Base-by-base conservation (phyloP, 2,329 filamentous ascomycete genomes). In the Fusarium robinianum region DNA sequence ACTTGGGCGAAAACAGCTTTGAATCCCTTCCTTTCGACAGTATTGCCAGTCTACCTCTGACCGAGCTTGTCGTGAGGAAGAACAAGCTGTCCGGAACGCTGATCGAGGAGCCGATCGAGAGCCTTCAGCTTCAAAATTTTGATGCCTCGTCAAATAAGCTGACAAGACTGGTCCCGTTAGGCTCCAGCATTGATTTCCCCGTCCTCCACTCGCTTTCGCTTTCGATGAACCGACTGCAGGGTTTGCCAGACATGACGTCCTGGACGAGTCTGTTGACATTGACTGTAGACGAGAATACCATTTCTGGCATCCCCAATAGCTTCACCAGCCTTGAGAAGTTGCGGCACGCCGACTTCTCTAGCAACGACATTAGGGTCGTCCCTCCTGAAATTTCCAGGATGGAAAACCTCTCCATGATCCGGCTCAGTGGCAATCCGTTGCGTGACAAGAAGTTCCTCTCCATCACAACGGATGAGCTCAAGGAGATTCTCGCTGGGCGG, bases 381-480 rank as follows among this genome's bases (percentile, higher is more conserved):
- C 88, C 94, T 19, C 78, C 88, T 0, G 84, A 83, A 53, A 81
- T 97, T 45, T 87, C 85, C 5, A 73, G 81, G 17, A 96, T 97
- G 90, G 82, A 89, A 5, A 83, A 71, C 30, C 72, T 99, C 8
- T 78, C 83, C 14, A 84, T 84, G 63, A 78, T 97, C 27, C 83
- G 85, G 5, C 74, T 99, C 21, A 84, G 84, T 29, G 90, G 90
- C n/a, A 99, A 99, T 60, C 94, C 94, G 1, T 72, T 99, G 10
- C 79, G 88, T 10, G 90, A 96, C 64, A 90, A 87, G 64, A 96
- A 90, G 64, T 90, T 94, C 56, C 74, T 91, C 10, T 86, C 81
- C 1, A 88, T 95, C 71, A 79, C 79, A 15, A 90, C 88, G 0
- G 87, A 90, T 10, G 87, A 94, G 40, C 73, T 97, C 50, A 96